Percentiles rank a stretch among this genome's conserved stretches.
phyloP scores from a whole-genome alignment of 805 yeast genomes.

The Zygotorulaspora danielsina region DNA sequence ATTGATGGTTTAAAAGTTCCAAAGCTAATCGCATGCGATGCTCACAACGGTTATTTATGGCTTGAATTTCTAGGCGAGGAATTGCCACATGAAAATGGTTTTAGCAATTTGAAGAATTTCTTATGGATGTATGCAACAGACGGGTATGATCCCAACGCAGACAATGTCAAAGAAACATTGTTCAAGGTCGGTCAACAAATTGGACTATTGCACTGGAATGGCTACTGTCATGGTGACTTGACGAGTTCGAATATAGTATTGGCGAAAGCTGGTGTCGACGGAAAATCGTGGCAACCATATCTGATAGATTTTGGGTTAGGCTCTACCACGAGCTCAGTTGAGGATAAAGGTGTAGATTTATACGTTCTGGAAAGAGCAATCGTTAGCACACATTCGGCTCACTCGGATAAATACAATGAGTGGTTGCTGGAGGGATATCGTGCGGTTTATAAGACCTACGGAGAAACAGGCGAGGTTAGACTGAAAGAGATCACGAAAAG shows the following conservation, averaged over 20 bases:
- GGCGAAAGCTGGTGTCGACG: conserved; percentile 24
- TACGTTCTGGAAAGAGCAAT: conserved; percentile 93
- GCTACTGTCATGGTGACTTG: conserved; percentile 88
- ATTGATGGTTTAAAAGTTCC: conserved; percentile 64
- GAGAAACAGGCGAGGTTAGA: conserved; percentile 39
- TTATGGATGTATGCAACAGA: conserved; percentile 54
- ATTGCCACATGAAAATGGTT: conserved; percentile 44
- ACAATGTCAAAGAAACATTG: conserved; percentile 44
- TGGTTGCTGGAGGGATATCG: conserved; percentile 75
- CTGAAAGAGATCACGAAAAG: conserved; percentile 54
- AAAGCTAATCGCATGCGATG: conserved; percentile 67
- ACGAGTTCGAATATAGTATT: conserved; percentile 85
- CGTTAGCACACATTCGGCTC: conserved; percentile 80
- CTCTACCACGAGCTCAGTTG: conserved; percentile 66
- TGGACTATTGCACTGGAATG: conserved; percentile 67
- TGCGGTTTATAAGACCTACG: conserved; percentile 33
- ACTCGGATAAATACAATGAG: conserved; percentile 55
- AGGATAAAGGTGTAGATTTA: conserved; percentile 95
- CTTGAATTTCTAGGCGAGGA: conserved; percentile 71
- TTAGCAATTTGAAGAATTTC: conserved; percentile 67
- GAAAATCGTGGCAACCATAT: conserved; percentile 42
- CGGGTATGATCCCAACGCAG: conserved; percentile 31
- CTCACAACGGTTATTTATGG: conserved; percentile 76
- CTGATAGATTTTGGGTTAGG: conserved; percentile 92
- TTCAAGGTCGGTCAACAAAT: conserved; percentile 59